Evolutionary conservation across 345 rosid genomes (phyloP).

Genomic region (Camelina neglecta): DNA sequence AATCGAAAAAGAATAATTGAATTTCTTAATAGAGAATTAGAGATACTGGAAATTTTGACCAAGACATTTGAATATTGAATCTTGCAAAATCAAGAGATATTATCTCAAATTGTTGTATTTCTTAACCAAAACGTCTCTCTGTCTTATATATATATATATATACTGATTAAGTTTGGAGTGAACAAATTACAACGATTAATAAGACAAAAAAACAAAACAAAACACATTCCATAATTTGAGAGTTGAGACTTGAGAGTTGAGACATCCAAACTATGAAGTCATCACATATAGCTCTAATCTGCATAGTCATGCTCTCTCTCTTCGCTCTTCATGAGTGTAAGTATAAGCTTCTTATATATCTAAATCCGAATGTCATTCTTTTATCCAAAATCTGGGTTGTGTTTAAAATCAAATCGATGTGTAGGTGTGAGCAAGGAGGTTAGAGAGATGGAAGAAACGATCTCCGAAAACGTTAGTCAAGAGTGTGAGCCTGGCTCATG

Average conservation of each 20-base stretch:
- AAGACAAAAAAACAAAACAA: background rate
- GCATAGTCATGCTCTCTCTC: slow-evolving; percentile 22
- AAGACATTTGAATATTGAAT: too few species aligned
- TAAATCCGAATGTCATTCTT: too few species aligned
- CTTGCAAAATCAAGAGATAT: too few species aligned
- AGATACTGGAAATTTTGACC: too few species aligned
- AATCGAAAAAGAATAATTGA: too few species aligned
- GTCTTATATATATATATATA: too few species aligned
- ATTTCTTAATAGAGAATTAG: too few species aligned
- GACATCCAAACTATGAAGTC: slow-evolving; percentile 25
- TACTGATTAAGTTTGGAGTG: background rate
- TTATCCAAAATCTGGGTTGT: background rate
- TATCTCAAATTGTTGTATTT: background rate
- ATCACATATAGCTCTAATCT: slow-evolving; percentile 26
- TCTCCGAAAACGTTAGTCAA: background rate
- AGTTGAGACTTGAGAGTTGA: too few species aligned
- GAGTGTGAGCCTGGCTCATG: background rate
- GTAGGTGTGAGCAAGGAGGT: background rate
- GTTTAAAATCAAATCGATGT: background rate
- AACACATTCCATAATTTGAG: background rate
- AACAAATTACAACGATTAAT: too few species aligned
- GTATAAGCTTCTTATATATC: background rate
- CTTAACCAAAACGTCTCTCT: background rate
- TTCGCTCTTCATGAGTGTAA: slow-evolving; percentile 20
- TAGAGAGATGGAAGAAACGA: background rate